Base-by-base conservation (phyloP, 768 basidiomycete species). In the Jaapia argillacea region DNA sequence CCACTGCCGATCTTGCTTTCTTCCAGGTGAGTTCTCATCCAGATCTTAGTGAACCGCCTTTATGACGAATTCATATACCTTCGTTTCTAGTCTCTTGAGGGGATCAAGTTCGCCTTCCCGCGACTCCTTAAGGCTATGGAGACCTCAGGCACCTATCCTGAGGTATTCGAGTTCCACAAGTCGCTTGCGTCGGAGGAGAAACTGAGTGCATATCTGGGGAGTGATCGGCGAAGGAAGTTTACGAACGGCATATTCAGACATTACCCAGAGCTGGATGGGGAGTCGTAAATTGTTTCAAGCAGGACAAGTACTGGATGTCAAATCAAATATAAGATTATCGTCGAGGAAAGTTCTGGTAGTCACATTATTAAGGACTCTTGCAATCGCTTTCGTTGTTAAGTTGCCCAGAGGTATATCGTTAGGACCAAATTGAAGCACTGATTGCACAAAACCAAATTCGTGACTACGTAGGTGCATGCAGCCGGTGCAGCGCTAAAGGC, bases 1-100 rank as follows among this genome's bases (percentile, higher is more conserved):
- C 66, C 23, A 63, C 64, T 24, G 70, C 69, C 6, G 71, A 72
- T 55, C 54, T 71, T 18, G 57, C 54, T 12, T 55, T 72, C 16
- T 70, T 66, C 53, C 66, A 69, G 33, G 53, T 69, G 31, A 39
- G 51, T n/a, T n/a, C n/a, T n/a, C n/a, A n/a, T n/a, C n/a, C n/a
- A n/a, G n/a, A n/a, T n/a, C n/a, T n/a, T n/a, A n/a, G n/a, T n/a
- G n/a, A n/a, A n/a, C n/a, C n/a, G n/a, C n/a, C 23, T 60, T 20
- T 50, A 56, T 24, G 61, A 21, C 23, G 20, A 24, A 38, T 22
- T 36, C 33, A 20, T 42, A 14, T 12, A 33, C 28, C 20, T 16
- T 18, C 24, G 20, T 41, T 18, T 39, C 36, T 22, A 53, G 52
- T 45, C 49, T 3, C 13, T 60, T 28, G 51, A 50, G 18, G 58